Evolutionary conservation across 345 rosid genomes (phyloP).

Genomic region (Bruguiera gymnorhiza): DNA sequence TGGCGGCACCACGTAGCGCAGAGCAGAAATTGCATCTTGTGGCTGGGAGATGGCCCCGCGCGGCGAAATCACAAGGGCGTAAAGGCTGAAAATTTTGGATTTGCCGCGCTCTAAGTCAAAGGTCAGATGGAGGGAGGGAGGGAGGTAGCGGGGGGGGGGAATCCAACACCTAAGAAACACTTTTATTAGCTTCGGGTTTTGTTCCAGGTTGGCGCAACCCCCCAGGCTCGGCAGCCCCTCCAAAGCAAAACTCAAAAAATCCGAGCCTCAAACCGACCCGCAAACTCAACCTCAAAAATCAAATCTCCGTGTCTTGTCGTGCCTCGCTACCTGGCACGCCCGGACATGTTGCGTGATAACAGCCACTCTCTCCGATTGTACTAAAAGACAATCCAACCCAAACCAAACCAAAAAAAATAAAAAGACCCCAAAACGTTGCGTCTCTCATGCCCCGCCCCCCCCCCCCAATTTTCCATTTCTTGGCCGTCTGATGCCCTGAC

Average conservation of each 20-base stretch:
- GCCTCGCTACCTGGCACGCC: background rate
- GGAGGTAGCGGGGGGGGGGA: background rate
- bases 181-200: constrained; percentile 26
- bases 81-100: constrained; percentile 15
- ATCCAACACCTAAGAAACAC: background rate
- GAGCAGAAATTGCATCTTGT: background rate
- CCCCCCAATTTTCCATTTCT: background rate
- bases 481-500: constrained; percentile 3
- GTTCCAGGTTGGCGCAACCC: constrained; percentile 13
- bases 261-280: background rate
- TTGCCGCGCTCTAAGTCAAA: constrained; percentile 43
- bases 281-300: constrained; percentile 13
- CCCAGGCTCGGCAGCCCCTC: constrained; percentile 15
- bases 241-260: background rate
- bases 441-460: background rate
- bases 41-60: constrained; percentile 9
- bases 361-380: background rate
- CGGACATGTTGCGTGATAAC: background rate
- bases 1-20: too few relatives aligned
- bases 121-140: too few relatives aligned
- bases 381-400: background rate
- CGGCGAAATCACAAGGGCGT: constrained; percentile 1
- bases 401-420: too few relatives aligned
- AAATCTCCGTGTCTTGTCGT: background rate
- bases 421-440: background rate